These are phyloP conservation scores for Mycosphaerella sp. DNA, from an alignment of 2,329 filamentous ascomycete species.

Conservation along the genomic window DNA sequence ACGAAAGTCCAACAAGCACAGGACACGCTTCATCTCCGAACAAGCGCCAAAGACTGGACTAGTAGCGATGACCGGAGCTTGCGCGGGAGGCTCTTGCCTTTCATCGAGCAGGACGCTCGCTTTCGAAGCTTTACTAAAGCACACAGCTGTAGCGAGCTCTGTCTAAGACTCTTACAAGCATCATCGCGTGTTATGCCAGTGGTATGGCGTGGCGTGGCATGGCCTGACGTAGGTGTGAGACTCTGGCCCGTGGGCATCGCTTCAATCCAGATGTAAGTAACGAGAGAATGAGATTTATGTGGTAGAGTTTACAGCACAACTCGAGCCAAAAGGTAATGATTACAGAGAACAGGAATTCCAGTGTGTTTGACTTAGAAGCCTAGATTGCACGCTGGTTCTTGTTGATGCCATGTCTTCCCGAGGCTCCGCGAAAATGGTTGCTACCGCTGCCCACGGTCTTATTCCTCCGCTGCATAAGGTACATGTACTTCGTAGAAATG, in stretches of 20 bases:
- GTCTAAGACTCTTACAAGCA: neutral
- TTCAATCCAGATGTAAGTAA: neutral
- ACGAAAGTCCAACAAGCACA: constrained; percentile 12
- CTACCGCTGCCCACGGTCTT: too few relatives aligned
- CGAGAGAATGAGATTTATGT: neutral
- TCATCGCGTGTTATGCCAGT: neutral
- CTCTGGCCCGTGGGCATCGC: neutral
- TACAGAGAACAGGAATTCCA: neutral
- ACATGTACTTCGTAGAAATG: too few relatives aligned
- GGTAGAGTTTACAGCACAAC: neutral
- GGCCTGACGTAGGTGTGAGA: neutral
- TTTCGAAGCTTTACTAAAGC: neutral
- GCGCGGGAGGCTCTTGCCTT: neutral
- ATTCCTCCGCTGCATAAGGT: too few relatives aligned
- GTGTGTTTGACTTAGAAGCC: neutral
- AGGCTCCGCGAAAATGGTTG: too few relatives aligned
- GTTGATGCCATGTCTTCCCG: neutral
- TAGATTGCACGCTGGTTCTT: neutral
- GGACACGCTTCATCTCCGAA: neutral
- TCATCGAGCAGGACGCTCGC: neutral
- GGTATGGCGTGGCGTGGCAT: neutral
- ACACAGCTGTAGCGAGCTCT: neutral
- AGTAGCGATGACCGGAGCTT: neutral
- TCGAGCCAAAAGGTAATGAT: neutral
- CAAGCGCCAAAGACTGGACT: constrained; percentile 22